Conservation (phyloP, 768 basidiomycete genomes). For the Suillus ampliporus region DNA sequence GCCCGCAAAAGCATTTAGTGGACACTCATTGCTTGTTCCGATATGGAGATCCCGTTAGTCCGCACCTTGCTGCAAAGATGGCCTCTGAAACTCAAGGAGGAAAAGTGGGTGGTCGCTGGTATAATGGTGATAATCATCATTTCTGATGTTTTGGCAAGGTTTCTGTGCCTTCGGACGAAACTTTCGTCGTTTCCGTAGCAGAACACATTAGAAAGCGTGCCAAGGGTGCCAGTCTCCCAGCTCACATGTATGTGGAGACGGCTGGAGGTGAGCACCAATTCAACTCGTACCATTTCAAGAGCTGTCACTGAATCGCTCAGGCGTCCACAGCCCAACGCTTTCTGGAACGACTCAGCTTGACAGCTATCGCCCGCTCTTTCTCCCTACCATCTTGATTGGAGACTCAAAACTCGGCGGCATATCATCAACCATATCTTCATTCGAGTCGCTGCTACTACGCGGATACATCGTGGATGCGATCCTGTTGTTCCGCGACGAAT, state of each 20-base stretch:
- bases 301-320: slow-evolving; percentile 44
- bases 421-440: slow-evolving; percentile 89
- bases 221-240: slow-evolving; percentile 27
- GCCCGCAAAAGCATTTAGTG: slow-evolving; percentile 46
- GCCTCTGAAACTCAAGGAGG: slow-evolving; percentile 39
- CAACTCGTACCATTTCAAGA: slow-evolving; percentile 15
- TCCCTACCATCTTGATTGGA: slow-evolving; percentile 88
- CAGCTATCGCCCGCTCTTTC: slow-evolving; percentile 82
- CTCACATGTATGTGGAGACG: slow-evolving; percentile 88
- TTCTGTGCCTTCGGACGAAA: slow-evolving; percentile 61
- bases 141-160: slow-evolving; percentile 23
- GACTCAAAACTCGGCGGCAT: slow-evolving; percentile 94
- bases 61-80: slow-evolving; percentile 81
- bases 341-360: slow-evolving; percentile 86
- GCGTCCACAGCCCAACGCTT: slow-evolving; percentile 89
- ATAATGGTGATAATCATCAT: slow-evolving; percentile 9
- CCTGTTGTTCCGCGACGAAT: slow-evolving; percentile 82
- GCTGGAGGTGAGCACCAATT: slow-evolving; percentile 81
- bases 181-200: slow-evolving; percentile 68
- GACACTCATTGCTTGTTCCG: slow-evolving; percentile 77
- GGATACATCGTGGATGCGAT: slow-evolving; percentile 90
- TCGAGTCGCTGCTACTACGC: slow-evolving; percentile 88
- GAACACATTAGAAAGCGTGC: slow-evolving; percentile 65
- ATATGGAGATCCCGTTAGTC: slow-evolving; percentile 90
- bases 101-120: slow-evolving; percentile 32